Evolutionary conservation across 805 yeast genomes (phyloP).

Genomic region (Jamesozyma gamospora): DNA sequence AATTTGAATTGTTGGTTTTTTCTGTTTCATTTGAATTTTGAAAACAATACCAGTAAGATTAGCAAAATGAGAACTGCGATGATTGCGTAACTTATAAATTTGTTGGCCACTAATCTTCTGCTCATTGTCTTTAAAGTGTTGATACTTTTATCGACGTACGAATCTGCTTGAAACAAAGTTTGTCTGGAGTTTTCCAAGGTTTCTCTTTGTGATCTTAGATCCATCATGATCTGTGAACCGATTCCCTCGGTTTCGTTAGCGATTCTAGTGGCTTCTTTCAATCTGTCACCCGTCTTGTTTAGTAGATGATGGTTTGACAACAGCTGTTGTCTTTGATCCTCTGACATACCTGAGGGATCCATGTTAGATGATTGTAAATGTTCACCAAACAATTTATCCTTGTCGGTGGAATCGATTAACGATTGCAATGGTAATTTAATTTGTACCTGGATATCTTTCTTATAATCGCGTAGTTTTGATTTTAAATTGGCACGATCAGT

Average conservation of each 20-base stretch:
- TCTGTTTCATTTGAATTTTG: constrained; percentile 53
- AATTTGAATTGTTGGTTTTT: background rate
- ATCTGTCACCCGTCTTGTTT: constrained; percentile 72
- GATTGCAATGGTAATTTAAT: constrained; percentile 46
- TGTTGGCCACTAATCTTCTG: constrained; percentile 83
- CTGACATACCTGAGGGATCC: constrained; percentile 32
- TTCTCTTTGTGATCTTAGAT: constrained; percentile 86
- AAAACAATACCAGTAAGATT: constrained; percentile 72
- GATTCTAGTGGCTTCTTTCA: constrained; percentile 77
- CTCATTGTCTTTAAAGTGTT: constrained; percentile 86
- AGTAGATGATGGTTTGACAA: constrained; percentile 69
- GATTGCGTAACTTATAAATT: constrained; percentile 81
- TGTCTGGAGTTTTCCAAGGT: constrained; percentile 80
- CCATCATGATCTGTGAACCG: constrained; percentile 84
- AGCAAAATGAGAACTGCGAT: constrained; percentile 77
- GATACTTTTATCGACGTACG: constrained; percentile 81
- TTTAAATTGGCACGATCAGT: constrained; percentile 53
- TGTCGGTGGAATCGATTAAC: constrained; percentile 59
- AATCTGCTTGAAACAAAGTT: constrained; percentile 81
- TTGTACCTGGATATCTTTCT: constrained; percentile 45
- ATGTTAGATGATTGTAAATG: constrained; percentile 1
- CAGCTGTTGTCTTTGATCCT: constrained; percentile 70
- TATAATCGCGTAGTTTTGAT: constrained; percentile 65
- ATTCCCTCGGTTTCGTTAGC: constrained; percentile 88
- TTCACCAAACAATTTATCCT: constrained; percentile 63